Evolutionary conservation across 2,329 filamentous ascomycete genomes (phyloP), one percentile per base, ranked within the genome.

Genomic region (Penicillium sp.): DNA sequence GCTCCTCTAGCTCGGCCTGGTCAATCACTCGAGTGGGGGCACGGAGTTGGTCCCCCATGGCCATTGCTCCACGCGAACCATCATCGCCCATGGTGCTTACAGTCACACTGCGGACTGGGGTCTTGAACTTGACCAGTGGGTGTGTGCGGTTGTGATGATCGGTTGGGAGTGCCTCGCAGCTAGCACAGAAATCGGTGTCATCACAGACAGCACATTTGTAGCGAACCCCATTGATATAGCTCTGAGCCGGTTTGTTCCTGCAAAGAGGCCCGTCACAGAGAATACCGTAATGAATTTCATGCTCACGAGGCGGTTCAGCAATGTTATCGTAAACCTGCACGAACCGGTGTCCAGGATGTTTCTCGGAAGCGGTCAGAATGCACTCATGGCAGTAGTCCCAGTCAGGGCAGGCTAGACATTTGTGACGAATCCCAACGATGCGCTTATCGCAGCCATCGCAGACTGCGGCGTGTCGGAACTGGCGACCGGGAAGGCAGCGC

Each of bases 131-230:
- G 77, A 99, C 90, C 61, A 99, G 77, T 25, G 93, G 93, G 64
- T 99, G 93, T n/a, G 91, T 95, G 71, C 84, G 85, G 77, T 97
- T 96, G 77, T 99, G 93, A 18, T 75, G 77, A 70, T 95, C 92
- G 56, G 78, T 77, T 7, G 93, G 93, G 62, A 84, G 84, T 41
- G 92, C 89, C 75, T 99, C 95, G 74, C 93, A 99, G 65, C 82
- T 87, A 65, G 88, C 89, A 69, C 93, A 99, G 76, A 96, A 95
- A 72, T 99, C 93, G 29, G 86, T 86, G 68, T 99, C 91, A 64
- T 95, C 80, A 77, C 93, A 99, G 49, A 99, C 86, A 44, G 92
- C 89, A 67, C 93, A 99, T 82, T 99, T 99, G 81, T 93, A 99
- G 56, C 93, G 88, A 53, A 87, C 80, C 43, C 93, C 95, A 46